Base-by-base conservation (phyloP, 1,284 basidiomycete species). In the Moniliella sp. region DNA sequence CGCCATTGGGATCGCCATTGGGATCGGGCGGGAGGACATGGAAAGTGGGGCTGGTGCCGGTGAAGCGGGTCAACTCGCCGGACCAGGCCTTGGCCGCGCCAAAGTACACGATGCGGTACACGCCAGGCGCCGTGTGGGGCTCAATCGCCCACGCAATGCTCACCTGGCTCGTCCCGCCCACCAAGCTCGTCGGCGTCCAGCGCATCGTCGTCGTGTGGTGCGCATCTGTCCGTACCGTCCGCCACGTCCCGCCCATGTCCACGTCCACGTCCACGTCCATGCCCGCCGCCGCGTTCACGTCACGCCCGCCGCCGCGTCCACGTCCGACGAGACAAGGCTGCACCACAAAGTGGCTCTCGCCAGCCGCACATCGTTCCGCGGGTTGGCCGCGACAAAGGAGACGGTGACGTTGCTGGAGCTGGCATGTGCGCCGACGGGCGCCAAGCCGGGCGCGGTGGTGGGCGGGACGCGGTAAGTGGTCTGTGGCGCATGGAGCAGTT, bases 71-170 rank as follows among this genome's bases (percentile, higher is more conserved):
- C n/a, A n/a, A n/a, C n/a, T n/a, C n/a, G n/a, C n/a, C n/a, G n/a
- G n/a, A n/a, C n/a, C n/a, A n/a, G n/a, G n/a, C n/a, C 61, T 80
- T 81, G 10, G 70, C 67, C 57, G 80, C 76, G 7, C 77, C 78
- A 39, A 70, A 72, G 57, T 80, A 81, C 28, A 61, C 63, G 21
- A 81, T 57, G 16, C 75, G 71, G 57, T 81, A 81, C 7, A 46
- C 35, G 1, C 62, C 62, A 69, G 71, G 61, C 30, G 69, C 67
- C 4, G 74, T 75, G 18, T 65, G 68, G 13, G 57, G 28, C 19
- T 52, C 49, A 8, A 50, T 33, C 16, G 16, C 25, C 49, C 49
- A 52, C 0, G 34, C 38, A 3, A 50, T 27, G 10, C 50, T 37
- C 4, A 46, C 23, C 16, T 16, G 31, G 18, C 35, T 39, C 8